Conservation (phyloP, 2,329 filamentous ascomycete species). For the Blastomyces percursus region DNA sequence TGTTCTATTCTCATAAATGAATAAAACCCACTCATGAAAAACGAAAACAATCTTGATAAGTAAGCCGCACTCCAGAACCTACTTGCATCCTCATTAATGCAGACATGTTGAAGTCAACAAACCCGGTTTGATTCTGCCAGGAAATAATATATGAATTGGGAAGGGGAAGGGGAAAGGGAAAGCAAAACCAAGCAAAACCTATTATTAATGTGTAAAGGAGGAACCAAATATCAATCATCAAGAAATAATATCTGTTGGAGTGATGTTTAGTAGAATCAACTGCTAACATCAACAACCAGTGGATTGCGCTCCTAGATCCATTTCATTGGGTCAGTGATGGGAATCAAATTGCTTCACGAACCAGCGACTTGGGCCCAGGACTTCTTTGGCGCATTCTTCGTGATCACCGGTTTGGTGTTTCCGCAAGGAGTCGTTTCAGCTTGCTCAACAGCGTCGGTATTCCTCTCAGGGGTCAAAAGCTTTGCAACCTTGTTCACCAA, state of each 20-base stretch:
- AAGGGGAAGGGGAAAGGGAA: background rate
- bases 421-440: background rate
- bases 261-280: background rate
- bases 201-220: background rate
- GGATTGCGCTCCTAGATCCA: background rate
- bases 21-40: background rate
- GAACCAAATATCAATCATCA: background rate
- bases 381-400: background rate
- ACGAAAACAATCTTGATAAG: background rate
- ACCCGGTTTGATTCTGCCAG: background rate
- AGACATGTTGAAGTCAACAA: background rate
- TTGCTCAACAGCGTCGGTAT: slow-evolving; percentile 1
- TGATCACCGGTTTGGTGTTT: background rate
- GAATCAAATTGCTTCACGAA: background rate
- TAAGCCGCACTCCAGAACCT: background rate
- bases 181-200: background rate
- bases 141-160: background rate
- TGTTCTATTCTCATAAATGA: background rate
- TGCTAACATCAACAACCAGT: background rate
- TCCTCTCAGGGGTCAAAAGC: slow-evolving; percentile 21
- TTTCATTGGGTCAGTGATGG: background rate
- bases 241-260: background rate
- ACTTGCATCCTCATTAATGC: background rate
- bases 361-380: background rate
- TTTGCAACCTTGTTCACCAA: slow-evolving; percentile 26